Evolutionary conservation across 1,284 basidiomycete species (phyloP), one percentile per base, ranked within the genome.

Genomic region (Xerocomus cyaneibrunnescens): DNA sequence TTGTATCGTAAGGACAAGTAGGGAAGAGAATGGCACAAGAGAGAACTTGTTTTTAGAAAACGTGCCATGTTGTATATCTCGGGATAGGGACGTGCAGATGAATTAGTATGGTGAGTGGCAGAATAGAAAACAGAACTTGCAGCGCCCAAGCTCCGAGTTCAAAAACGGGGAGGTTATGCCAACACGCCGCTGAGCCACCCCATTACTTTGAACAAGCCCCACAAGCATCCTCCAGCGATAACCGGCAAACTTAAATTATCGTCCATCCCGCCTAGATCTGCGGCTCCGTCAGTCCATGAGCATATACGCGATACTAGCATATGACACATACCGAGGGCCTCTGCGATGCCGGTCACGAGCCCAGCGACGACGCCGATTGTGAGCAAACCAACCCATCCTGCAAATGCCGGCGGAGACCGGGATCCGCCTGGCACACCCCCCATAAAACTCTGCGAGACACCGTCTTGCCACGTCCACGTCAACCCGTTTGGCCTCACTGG

Each of bases 161-260:
- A 9, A n/a, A 12, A 16, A 22, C 9, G 3, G 30, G 42, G 10
- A 1, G 30, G 3, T 51, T 40, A 67, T 45, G 48, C 58, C 37
- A 65, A 32, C n/a, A 59, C 25, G 28, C 45, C 17, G 23, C 56
- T 64, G 2, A 67, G 39, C 66, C 56, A 70, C 13, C 66, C 66
- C 5, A 80, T 61, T 16, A 73, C 51, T 58, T 76, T 84, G 69
- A 88, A 76, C 57, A 88, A 79, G 7, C 78, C 83, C 78, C 88
- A 88, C 45, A 96, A 77, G 61, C 90, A 85, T 1, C 84, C 85
- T 1, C 94, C 94, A 17, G 91, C 88, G 40, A 98, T 81, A 61
- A 98, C 87, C 2, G 96, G 96, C 25, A 99, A 74, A 6, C 92
- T 95, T 35, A 98, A 72, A 70, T 99, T 98, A 69, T 99, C 96